Base-by-base conservation (phyloP, 23 red algal species). In the Gracilariopsis chorda region DNA sequence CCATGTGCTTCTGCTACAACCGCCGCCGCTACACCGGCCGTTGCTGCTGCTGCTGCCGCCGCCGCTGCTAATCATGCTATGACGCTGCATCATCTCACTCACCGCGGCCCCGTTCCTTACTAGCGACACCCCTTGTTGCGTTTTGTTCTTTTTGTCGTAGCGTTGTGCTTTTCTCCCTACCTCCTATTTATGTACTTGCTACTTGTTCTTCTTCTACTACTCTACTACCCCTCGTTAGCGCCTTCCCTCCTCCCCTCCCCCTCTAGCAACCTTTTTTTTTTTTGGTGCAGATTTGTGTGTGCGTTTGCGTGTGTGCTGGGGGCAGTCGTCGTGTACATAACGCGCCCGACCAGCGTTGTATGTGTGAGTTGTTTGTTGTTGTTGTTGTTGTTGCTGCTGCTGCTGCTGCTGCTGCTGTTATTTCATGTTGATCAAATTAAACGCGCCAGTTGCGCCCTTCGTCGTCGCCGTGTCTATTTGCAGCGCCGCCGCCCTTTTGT, bases 1-100 rank as follows among this genome's bases (percentile, higher is more conserved):
- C 14, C 20, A 14, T 33, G 35, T 3, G 21, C 55, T 6, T 10
- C 63, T 70, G 11, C 33, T 17, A 37, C 63, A n/a, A 37, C 34
- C 34, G 73, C 73, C 7, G 24, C 73, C 2, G 17, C 44, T 7
- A 17, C 45, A n/a, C 2, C 25, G 3, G 21, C 20, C 23, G 63
- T 37, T 3, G 21, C 55, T 6, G 30, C 63, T 70, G 11, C 33
- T 17, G 63, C 63, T 42, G 63, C 34, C 34, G 73, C 73, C 7
- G 24, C 73, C 2, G 17, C 44, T 7, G 17, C 45, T 42, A 86
- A 86, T 27, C 81, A 86, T 70, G 57, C 81, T 12, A 86, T 86
- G 81, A 71, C 81, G 4, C 27, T 86, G n/a, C 81, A 86, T 48
- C 81, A 86, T 52, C 40, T 86, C 25, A 86, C 81, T 11, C 59